Conservation (phyloP, 164 flowering plant genomes). For the Kingdonia uniflora region DNA sequence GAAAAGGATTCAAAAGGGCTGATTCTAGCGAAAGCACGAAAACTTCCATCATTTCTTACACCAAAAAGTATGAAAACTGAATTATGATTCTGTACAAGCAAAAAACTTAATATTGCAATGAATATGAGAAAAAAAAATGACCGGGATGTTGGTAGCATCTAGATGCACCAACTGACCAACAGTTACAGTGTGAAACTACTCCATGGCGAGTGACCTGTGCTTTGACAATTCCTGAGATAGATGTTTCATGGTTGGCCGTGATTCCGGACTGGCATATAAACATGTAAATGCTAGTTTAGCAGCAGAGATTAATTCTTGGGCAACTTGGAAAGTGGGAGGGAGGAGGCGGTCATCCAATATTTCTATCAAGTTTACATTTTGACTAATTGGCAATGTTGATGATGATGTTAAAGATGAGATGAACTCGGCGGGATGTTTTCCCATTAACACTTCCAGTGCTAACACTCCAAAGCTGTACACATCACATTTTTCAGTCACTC, state of each 20-base stretch:
- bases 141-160: too few relatives aligned
- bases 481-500: conserved; percentile 1
- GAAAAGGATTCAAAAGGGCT: too few relatives aligned
- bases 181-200: background rate
- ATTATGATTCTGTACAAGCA: too few relatives aligned
- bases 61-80: too few relatives aligned
- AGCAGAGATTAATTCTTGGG: background rate
- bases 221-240: background rate
- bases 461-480: conserved; percentile 1
- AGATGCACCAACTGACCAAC: background rate
- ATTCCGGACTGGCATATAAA: background rate
- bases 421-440: background rate
- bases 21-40: too few relatives aligned
- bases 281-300: background rate
- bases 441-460: background rate
- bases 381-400: background rate
- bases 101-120: too few relatives aligned
- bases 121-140: too few relatives aligned
- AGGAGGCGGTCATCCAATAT: background rate
- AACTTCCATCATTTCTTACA: too few relatives aligned
- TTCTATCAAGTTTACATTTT: background rate
- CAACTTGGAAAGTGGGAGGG: background rate
- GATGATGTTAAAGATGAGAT: background rate
- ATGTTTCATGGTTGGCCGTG: background rate
- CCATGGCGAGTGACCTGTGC: background rate